Conservation (phyloP, 768 basidiomycete genomes). For the Psilocybe sp. region DNA sequence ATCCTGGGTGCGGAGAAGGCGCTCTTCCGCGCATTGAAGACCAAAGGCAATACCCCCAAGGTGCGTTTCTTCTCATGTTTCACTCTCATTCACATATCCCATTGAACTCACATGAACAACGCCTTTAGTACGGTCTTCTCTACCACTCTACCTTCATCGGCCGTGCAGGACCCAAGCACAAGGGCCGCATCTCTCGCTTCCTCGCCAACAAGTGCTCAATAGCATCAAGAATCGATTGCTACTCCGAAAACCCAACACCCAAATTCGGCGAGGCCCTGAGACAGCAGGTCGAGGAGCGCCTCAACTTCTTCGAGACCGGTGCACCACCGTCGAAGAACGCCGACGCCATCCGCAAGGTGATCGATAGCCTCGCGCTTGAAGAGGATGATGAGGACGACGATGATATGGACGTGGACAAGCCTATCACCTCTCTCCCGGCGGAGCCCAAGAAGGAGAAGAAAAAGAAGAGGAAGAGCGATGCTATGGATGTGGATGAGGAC, state of each 20-base stretch:
- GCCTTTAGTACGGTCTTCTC: conserved; percentile 86
- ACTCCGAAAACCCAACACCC: conserved; percentile 82
- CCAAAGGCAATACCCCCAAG: conserved; percentile 98
- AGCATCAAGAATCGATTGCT: conserved; percentile 95
- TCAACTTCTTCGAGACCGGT: conserved; percentile 92
- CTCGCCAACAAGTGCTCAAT: conserved; percentile 98
- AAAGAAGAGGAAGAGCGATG: conserved; percentile 68
- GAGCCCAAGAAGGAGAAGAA: conserved; percentile 57
- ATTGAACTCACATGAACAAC: not conserved
- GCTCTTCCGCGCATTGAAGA: conserved; percentile 94
- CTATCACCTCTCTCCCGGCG: conserved; percentile 58
- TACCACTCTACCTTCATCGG: conserved; percentile 98
- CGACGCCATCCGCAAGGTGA: conserved; percentile 87
- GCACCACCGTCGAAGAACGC: conserved; percentile 86
- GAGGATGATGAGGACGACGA: conserved; percentile 58
- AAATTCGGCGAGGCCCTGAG: conserved; percentile 96
- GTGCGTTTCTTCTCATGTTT: conserved; percentile 44
- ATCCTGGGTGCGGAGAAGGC: conserved; percentile 98
- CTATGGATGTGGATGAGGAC: conserved; percentile 60
- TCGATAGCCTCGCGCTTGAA: conserved; percentile 74
- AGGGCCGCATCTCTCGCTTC: conserved; percentile 98
- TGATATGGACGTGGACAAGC: conserved; percentile 47
- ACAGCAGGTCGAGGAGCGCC: conserved; percentile 91
- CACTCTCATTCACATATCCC: not conserved
- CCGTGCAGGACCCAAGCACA: conserved; percentile 89